Conservation (phyloP, 371 early-diverging fungal genomes). For the Mortierella sp. region DNA sequence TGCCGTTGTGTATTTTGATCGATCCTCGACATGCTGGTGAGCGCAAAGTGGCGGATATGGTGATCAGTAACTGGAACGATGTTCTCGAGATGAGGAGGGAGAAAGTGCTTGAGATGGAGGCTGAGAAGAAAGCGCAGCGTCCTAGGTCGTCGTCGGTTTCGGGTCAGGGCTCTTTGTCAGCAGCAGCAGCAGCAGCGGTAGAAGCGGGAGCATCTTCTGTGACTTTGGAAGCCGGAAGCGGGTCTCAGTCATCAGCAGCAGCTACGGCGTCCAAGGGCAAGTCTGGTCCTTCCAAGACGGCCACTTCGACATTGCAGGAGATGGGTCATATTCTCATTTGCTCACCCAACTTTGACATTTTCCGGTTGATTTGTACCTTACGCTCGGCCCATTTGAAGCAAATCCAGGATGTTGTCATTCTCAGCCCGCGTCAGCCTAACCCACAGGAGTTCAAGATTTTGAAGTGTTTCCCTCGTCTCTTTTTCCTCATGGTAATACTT, state of each 20-base stretch:
- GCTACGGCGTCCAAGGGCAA: not conserved
- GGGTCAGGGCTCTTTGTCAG: not conserved
- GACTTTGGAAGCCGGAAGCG: too few species aligned
- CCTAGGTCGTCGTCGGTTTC: slow-evolving; percentile 1
- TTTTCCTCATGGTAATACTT: slow-evolving; percentile 65
- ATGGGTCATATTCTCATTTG: slow-evolving; percentile 48
- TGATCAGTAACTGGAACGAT: slow-evolving; percentile 42
- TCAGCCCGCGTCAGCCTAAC: slow-evolving; percentile 62
- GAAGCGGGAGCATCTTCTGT: not conserved
- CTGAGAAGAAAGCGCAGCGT: not conserved
- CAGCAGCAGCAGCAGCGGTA: not conserved
- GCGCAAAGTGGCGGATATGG: slow-evolving; percentile 30
- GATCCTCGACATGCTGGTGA: slow-evolving; percentile 22
- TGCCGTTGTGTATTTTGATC: slow-evolving; percentile 47
- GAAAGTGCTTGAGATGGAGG: slow-evolving; percentile 11
- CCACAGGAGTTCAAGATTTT: slow-evolving; percentile 63
- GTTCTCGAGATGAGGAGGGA: slow-evolving; percentile 23
- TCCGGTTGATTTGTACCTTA: slow-evolving; percentile 51
- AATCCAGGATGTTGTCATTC: slow-evolving; percentile 68
- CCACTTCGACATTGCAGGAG: not conserved
- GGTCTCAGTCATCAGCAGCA: not conserved
- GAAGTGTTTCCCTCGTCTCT: slow-evolving; percentile 68
- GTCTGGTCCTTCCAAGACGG: not conserved
- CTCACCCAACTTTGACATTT: slow-evolving; percentile 56
- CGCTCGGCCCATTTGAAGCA: slow-evolving; percentile 49